Percentiles rank a stretch among this genome's conserved stretches.
phyloP scores from a whole-genome alignment of 148 eudicot genomes.

The Tetragonia tetragonoides region DNA sequence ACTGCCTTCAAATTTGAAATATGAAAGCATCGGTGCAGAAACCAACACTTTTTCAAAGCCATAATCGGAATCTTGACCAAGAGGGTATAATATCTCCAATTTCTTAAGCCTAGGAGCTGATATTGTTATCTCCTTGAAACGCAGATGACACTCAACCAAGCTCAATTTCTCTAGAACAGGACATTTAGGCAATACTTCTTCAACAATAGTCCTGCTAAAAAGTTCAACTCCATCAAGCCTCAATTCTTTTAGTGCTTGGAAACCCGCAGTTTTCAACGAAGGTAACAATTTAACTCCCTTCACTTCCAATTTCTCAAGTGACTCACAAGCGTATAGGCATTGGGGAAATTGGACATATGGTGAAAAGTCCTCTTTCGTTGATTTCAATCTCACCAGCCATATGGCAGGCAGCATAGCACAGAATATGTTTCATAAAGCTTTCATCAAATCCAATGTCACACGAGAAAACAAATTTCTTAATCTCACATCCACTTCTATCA shows the following conservation, averaged over 20 bases:
- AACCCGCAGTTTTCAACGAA: neutral
- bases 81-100: no score
- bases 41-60: no score
- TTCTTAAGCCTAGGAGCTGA: neutral
- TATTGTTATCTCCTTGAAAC: no score
- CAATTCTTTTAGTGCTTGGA: neutral
- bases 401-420: neutral
- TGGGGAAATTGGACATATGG: neutral
- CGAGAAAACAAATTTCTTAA: neutral
- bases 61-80: no score
- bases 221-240: constrained; percentile 3
- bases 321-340: neutral
- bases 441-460: neutral
- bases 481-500: neutral
- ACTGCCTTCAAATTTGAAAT: constrained; percentile 1
- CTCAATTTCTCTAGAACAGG: neutral
- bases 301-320: neutral
- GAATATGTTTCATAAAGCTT: neutral
- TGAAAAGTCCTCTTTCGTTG: neutral
- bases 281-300: neutral
- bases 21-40: neutral
- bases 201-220: neutral
- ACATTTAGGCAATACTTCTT: neutral
- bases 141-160: constrained; percentile 5
- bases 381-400: constrained; percentile 8